Evolutionary conservation across 1,284 basidiomycete species (phyloP).

Genomic region (Mycosarcoma mackinlayi): DNA sequence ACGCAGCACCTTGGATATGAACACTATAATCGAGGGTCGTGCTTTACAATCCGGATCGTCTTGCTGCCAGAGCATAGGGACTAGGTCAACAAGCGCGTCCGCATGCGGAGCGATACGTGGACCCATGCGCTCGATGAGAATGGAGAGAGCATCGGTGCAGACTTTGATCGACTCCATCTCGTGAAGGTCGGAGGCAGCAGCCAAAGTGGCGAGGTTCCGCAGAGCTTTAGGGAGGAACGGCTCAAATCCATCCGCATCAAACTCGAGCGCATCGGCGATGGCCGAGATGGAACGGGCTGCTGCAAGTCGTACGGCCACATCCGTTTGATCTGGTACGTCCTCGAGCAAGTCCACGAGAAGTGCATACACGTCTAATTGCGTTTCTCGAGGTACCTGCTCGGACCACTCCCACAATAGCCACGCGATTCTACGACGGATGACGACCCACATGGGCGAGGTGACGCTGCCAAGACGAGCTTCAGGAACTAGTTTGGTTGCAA

Average conservation of each 20-base stretch:
- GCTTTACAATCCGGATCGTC: slow-evolving; percentile 62
- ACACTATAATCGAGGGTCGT: slow-evolving; percentile 61
- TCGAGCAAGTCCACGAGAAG: slow-evolving; percentile 58
- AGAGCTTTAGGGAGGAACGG: slow-evolving; percentile 59
- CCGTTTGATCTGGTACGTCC: slow-evolving; percentile 49
- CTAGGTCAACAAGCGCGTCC: slow-evolving; percentile 51
- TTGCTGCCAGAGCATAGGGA: slow-evolving; percentile 62
- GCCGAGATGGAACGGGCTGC: slow-evolving; percentile 60
- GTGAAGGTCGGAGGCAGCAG: slow-evolving; percentile 53
- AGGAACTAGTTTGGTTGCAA: slow-evolving; percentile 50
- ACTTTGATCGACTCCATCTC: slow-evolving; percentile 64
- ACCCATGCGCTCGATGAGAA: slow-evolving; percentile 65
- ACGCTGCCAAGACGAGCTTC: slow-evolving; percentile 50
- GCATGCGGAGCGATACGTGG: slow-evolving; percentile 57
- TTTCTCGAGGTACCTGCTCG: slow-evolving; percentile 51
- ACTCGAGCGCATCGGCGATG: slow-evolving; percentile 63
- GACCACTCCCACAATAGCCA: slow-evolving; percentile 65
- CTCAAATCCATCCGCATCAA: slow-evolving; percentile 61
- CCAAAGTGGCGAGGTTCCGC: slow-evolving; percentile 50
- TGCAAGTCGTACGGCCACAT: slow-evolving; percentile 62
- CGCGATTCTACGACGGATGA: slow-evolving; percentile 59
- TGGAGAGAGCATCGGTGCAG: slow-evolving; percentile 59
- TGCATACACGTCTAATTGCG: slow-evolving; percentile 52
- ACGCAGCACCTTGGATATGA: slow-evolving; percentile 60
- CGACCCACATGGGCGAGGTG: slow-evolving; percentile 52